A percentile compares a stretch with the other conserved stretches of the same genome.
Conservation (phyloP, 2,329 filamentous ascomycete species). For the Penicillium vulpinum region DNA sequence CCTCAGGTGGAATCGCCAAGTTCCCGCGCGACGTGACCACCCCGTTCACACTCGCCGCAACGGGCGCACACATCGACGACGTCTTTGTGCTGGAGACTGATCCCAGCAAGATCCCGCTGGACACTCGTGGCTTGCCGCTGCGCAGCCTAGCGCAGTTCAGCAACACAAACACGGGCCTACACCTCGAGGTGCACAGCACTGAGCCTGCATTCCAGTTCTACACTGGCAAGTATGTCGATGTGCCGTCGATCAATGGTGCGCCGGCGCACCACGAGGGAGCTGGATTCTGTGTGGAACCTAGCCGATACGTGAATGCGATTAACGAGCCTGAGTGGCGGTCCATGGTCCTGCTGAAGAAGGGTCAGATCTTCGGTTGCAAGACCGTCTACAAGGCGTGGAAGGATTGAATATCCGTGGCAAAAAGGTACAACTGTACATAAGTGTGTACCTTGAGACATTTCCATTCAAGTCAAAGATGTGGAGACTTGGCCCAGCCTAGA, state of each 20-base stretch:
- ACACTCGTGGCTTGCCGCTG: conserved; percentile 65
- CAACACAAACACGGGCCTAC: conserved; percentile 72
- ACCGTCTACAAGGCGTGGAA: conserved; percentile 87
- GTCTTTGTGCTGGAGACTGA: conserved; percentile 78
- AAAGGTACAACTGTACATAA: not conserved
- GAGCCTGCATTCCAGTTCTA: conserved; percentile 98
- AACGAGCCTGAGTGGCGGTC: conserved; percentile 78
- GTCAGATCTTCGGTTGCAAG: conserved; percentile 75
- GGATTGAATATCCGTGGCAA: conserved; percentile 32
- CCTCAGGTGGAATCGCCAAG: conserved; percentile 67
- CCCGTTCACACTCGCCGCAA: conserved; percentile 69
- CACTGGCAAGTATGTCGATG: conserved; percentile 80
- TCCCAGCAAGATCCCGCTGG: conserved; percentile 60
- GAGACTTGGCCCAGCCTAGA: not conserved
- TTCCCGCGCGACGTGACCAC: conserved; percentile 61
- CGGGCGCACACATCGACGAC: conserved; percentile 78
- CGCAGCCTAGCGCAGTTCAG: conserved; percentile 68
- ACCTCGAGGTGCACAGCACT: conserved; percentile 84
- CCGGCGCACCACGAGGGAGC: conserved; percentile 67
- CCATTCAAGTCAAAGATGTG: not conserved
- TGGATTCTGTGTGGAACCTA: conserved; percentile 90
- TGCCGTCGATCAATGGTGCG: conserved; percentile 61
- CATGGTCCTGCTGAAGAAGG: conserved; percentile 80
- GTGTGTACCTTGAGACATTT: not conserved
- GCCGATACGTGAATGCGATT: conserved; percentile 83